Conservation (phyloP, 73 alveolate species). For the Paramecium octaurelia region DNA sequence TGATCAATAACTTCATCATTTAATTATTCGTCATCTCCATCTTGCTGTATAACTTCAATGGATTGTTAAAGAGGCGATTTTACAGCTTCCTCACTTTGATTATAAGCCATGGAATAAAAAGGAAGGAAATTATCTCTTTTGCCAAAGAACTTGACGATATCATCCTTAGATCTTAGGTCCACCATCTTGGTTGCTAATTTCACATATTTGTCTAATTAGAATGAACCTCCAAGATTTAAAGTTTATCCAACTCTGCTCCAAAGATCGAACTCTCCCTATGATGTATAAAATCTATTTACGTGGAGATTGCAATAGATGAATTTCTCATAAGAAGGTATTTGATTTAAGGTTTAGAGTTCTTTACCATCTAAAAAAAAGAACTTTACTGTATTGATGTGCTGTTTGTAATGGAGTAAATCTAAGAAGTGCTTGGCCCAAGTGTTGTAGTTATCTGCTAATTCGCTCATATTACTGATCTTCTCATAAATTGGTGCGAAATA, state of each 20-base stretch:
- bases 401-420: slow-evolving; percentile 5
- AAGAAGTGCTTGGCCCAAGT: background rate
- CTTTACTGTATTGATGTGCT: background rate
- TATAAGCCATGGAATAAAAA: background rate
- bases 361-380: background rate
- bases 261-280: background rate
- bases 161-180: background rate
- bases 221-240: background rate
- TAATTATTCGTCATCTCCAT: background rate
- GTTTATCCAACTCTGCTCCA: background rate
- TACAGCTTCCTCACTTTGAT: background rate
- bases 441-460: background rate
- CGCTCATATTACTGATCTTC: background rate
- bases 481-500: slow-evolving; percentile 8
- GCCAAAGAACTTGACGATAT: background rate
- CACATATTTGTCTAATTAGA: background rate
- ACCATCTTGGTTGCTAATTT: slow-evolving; percentile 18
- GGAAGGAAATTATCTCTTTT: slow-evolving; percentile 39
- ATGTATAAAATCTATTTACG: background rate
- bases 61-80: background rate
- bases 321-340: slow-evolving; percentile 7
- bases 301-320: background rate
- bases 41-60: background rate
- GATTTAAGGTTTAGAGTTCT: background rate
- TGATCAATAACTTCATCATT: background rate